phyloP scores from a whole-genome alignment of 2,329 filamentous ascomycete genomes.

The Ceratocystis albifundus region DNA sequence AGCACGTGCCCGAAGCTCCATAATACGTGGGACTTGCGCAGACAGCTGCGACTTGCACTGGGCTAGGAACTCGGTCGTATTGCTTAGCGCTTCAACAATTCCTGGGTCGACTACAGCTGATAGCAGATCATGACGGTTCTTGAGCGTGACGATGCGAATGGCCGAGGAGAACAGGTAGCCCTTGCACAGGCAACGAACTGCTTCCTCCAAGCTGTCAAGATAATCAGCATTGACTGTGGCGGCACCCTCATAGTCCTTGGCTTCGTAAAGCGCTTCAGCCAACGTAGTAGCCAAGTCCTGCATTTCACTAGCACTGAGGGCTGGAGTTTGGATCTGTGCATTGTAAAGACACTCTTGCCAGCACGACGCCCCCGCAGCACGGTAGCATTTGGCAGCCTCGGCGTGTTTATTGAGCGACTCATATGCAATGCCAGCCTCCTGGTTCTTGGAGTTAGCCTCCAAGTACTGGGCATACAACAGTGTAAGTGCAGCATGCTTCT shows the following conservation, averaged over 20 bases:
- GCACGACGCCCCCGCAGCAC: conserved; percentile 58
- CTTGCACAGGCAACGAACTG: conserved; percentile 70
- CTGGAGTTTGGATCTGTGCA: conserved; percentile 54
- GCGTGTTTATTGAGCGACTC: conserved; percentile 68
- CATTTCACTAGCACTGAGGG: conserved; percentile 50
- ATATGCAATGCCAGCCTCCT: conserved; percentile 81
- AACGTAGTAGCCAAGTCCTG: conserved; percentile 58
- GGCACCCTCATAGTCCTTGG: conserved; percentile 71
- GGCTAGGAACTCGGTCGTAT: conserved; percentile 79
- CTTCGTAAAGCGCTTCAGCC: conserved; percentile 67
- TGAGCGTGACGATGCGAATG: conserved; percentile 60
- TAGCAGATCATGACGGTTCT: conserved; percentile 51
- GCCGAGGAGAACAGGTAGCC: conserved; percentile 82
- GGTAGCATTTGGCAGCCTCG: conserved; percentile 71
- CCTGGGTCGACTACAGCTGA: conserved; percentile 60
- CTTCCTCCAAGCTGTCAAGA: conserved; percentile 56
- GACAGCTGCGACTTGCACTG: conserved; percentile 80
- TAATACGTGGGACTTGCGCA: conserved; percentile 75
- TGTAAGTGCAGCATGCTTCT: conserved; percentile 56
- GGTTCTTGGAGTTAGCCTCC: conserved; percentile 60
- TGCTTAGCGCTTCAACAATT: conserved; percentile 67
- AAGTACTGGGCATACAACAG: conserved; percentile 70
- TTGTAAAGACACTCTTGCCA: conserved; percentile 87
- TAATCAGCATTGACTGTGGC: conserved; percentile 74
- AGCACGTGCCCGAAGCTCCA: conserved; percentile 70